These are phyloP conservation scores for Barnettozyma salicaria DNA, from an alignment of 805 yeast species.

Conservation along the genomic window DNA sequence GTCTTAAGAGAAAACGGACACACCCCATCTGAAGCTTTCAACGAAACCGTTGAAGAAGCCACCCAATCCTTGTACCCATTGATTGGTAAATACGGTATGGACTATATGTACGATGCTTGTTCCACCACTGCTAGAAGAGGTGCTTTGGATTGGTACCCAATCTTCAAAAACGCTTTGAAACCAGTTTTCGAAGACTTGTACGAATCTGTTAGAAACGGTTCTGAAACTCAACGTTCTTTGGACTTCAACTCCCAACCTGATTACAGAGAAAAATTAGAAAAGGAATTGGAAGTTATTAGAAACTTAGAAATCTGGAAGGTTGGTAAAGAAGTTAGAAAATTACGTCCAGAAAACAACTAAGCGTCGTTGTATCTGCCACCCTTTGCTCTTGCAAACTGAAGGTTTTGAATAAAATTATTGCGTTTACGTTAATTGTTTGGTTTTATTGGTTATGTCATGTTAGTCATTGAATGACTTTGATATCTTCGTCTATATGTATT, in stretches of 20 bases:
- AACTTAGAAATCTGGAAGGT: slow-evolving; percentile 99
- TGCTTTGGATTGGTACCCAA: slow-evolving; percentile 99
- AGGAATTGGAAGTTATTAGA: slow-evolving; percentile 90
- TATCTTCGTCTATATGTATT: slow-evolving; percentile 16
- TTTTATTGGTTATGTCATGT: slow-evolving; percentile 18
- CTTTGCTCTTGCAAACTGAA: slow-evolving; percentile 5
- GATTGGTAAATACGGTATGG: slow-evolving; percentile 99
- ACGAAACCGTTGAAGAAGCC: slow-evolving; percentile 99
- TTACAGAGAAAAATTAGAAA: slow-evolving; percentile 94
- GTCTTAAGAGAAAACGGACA: slow-evolving; percentile 99
- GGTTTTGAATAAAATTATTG: slow-evolving; percentile 7
- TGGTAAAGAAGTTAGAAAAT: slow-evolving; percentile 99
- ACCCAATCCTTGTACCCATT: slow-evolving; percentile 99
- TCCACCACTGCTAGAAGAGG: slow-evolving; percentile 99
- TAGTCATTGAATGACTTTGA: slow-evolving; percentile 28
- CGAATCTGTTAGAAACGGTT: slow-evolving; percentile 90
- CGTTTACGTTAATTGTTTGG: slow-evolving; percentile 11
- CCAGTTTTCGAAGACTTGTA: slow-evolving; percentile 97
- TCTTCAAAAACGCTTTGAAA: slow-evolving; percentile 97
- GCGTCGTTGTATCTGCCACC: slow-evolving; percentile 1
- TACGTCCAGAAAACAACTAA: slow-evolving; percentile 98
- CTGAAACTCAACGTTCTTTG: slow-evolving; percentile 96
- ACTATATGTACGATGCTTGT: slow-evolving; percentile 99
- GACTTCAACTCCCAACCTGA: slow-evolving; percentile 98
- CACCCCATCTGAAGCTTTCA: slow-evolving; percentile 99